Conservation (phyloP, 2,329 filamentous ascomycete genomes). For the Hymenoscyphus repandus region DNA sequence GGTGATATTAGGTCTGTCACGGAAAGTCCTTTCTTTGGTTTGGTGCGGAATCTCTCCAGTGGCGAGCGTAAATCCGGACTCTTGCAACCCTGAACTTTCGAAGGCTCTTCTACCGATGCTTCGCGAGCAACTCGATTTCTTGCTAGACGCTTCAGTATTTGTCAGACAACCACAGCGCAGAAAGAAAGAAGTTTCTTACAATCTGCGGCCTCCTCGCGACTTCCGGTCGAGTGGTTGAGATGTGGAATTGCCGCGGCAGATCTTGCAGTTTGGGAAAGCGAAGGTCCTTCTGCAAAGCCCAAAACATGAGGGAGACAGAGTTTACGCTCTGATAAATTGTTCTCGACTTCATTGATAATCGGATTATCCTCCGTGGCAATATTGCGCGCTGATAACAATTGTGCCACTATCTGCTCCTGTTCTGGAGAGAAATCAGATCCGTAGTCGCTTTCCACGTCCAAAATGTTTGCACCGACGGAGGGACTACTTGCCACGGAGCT, state of each 20-base stretch:
- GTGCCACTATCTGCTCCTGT: constrained; percentile 48
- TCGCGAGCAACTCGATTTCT: constrained; percentile 32
- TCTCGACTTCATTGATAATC: constrained; percentile 29
- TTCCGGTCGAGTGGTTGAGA: constrained; percentile 24
- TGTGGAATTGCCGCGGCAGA: constrained; percentile 24
- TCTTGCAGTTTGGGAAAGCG: constrained; percentile 27
- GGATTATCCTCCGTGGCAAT: constrained; percentile 26
- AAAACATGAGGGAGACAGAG: constrained; percentile 37
- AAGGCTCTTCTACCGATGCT: neutral
- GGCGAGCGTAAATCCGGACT: constrained; percentile 51
- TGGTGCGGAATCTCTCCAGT: constrained; percentile 71
- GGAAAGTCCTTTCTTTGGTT: constrained; percentile 71
- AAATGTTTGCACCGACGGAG: constrained; percentile 4
- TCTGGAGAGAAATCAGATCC: constrained; percentile 56
- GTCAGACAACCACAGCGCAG: constrained; percentile 45
- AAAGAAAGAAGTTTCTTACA: constrained; percentile 36
- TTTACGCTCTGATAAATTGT: constrained; percentile 29
- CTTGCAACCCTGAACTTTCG: neutral
- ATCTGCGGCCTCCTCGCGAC: constrained; percentile 43
- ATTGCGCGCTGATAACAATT: constrained; percentile 42
- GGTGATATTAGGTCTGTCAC: constrained; percentile 86
- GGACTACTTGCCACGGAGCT: constrained; percentile 7
- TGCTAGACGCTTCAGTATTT: constrained; percentile 59
- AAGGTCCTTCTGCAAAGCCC: constrained; percentile 32
- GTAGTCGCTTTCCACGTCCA: constrained; percentile 48